Evolutionary conservation across 768 basidiomycete species (phyloP).

Genomic region (Russula sp.): DNA sequence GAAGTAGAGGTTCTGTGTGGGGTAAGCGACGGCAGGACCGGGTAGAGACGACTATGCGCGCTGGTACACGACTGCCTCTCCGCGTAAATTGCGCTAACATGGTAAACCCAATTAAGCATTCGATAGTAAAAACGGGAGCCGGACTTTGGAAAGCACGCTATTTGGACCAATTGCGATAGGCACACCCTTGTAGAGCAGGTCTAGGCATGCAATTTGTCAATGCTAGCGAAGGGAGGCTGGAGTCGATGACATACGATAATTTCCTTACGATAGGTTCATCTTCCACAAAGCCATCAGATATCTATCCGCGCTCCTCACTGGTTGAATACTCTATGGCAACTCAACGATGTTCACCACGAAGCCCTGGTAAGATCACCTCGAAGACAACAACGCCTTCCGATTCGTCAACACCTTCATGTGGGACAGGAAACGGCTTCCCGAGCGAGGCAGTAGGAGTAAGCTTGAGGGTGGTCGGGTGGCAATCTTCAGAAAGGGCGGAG

Average conservation of each 20-base stretch:
- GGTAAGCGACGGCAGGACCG: not conserved
- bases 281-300: conserved; percentile 48
- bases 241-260: conserved; percentile 39
- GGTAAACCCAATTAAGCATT: conserved; percentile 62
- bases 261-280: conserved; percentile 32
- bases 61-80: conserved; percentile 29
- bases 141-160: conserved; percentile 39
- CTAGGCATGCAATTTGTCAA: conserved; percentile 7
- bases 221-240: conserved; percentile 13
- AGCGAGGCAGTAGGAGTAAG: conserved; percentile 57
- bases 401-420: conserved; percentile 65
- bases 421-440: conserved; percentile 54
- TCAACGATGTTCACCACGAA: conserved; percentile 32
- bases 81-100: conserved; percentile 35
- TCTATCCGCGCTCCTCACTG: conserved; percentile 54
- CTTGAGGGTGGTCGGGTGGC: conserved; percentile 43
- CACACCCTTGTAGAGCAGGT: conserved; percentile 16
- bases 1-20: conserved; percentile 45
- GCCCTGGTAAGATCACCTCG: conserved; percentile 41
- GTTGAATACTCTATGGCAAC: conserved; percentile 49
- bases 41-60: conserved; percentile 13
- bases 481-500: conserved; percentile 15
- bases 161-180: conserved; percentile 33
- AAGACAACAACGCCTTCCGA: conserved; percentile 67
- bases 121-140: conserved; percentile 51